A percentile compares a stretch with the other conserved stretches of the same genome.
These are phyloP conservation scores for Phytophthora meadii DNA, from an alignment of 352 stramenopile species.

Conservation along the genomic window DNA sequence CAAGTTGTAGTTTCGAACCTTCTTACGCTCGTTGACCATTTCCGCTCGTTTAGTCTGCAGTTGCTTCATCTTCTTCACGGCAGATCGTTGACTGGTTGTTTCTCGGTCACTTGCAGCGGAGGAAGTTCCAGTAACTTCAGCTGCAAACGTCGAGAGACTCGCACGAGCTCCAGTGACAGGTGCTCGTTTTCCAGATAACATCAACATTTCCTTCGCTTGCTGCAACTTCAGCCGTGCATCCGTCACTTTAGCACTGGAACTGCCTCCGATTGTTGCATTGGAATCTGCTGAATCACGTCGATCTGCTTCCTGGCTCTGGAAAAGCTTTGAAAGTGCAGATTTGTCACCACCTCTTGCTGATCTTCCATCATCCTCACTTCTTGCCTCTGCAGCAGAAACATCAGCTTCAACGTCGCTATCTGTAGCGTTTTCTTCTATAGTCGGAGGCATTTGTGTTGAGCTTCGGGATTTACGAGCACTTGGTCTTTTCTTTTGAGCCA, in stretches of 20 bases:
- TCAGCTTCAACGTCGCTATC: slow-evolving; percentile 27
- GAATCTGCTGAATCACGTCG: slow-evolving; percentile 16
- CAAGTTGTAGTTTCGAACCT: slow-evolving; percentile 84
- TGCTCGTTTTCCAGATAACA: slow-evolving; percentile 67
- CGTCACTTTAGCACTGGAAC: slow-evolving; percentile 47
- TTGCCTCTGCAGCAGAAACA: slow-evolving; percentile 12
- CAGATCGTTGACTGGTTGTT: slow-evolving; percentile 65
- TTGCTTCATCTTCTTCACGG: slow-evolving; percentile 75
- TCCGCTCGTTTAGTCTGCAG: slow-evolving; percentile 75
- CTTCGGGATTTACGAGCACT: slow-evolving; percentile 15
- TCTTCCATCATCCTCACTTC: background rate
- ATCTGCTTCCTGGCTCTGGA: slow-evolving; percentile 9
- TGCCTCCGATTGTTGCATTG: slow-evolving; percentile 15
- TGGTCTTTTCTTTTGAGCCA: slow-evolving; percentile 50
- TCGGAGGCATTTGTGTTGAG: slow-evolving; percentile 18
- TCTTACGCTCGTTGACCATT: slow-evolving; percentile 80
- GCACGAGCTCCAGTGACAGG: slow-evolving; percentile 19
- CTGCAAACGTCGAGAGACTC: slow-evolving; percentile 47
- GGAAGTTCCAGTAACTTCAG: slow-evolving; percentile 3
- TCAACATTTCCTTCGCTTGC: slow-evolving; percentile 78
- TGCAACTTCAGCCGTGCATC: slow-evolving; percentile 71
- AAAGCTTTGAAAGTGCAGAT: slow-evolving; percentile 14
- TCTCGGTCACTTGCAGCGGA: slow-evolving; percentile 53
- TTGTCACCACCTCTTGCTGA: slow-evolving; percentile 4
- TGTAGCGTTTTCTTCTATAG: slow-evolving; percentile 19